Percentiles rank a stretch among this genome's conserved stretches.
These are phyloP conservation scores for Dispira parvispora DNA, from an alignment of 192 early-diverging fungal species.

Conservation along the genomic window DNA sequence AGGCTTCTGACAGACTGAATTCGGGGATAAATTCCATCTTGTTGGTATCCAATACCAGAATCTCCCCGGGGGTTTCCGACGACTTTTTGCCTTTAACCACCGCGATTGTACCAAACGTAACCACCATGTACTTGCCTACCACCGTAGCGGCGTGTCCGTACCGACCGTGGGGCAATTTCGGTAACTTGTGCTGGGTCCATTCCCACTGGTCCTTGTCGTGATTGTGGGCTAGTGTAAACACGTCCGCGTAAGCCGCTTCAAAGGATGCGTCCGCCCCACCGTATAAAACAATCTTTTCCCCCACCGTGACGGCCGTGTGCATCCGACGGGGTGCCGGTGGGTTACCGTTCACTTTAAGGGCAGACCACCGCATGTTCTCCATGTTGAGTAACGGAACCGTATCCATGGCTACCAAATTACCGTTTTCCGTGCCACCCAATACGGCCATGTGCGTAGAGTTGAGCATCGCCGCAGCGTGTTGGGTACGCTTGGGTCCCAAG, in stretches of 20 bases:
- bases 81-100: no score
- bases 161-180: neutral
- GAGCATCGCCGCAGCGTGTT: neutral
- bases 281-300: neutral
- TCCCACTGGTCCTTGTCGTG: neutral
- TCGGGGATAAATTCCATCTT: no score
- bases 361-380: neutral
- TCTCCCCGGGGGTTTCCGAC: no score
- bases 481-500: neutral
- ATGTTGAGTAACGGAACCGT: neutral
- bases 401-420: neutral
- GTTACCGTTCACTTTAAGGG: neutral
- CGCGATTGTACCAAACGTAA: neutral
- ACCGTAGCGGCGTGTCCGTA: neutral
- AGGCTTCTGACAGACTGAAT: no score
- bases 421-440: neutral
- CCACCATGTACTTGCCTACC: neutral
- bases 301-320: neutral
- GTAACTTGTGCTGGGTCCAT: neutral
- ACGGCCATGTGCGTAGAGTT: neutral
- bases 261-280: neutral
- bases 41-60: no score
- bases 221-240: neutral
- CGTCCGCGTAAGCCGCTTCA: neutral
- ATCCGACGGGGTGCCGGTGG: neutral